Evolutionary conservation across 257 asterid genomes (phyloP), one percentile per base, ranked within the genome.

Genomic region (Cordia subcordata): DNA sequence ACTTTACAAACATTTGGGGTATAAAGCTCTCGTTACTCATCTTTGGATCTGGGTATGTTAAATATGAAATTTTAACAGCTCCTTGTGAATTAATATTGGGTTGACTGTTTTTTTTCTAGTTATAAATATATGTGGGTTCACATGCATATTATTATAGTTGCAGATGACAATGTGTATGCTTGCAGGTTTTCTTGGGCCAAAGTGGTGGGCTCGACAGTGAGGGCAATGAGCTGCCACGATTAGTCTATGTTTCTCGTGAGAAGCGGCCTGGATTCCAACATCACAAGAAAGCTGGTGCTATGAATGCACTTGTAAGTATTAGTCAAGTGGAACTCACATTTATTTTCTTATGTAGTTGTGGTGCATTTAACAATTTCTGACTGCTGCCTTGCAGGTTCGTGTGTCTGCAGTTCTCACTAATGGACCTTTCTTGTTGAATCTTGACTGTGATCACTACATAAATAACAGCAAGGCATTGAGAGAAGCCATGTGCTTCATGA

Each of bases 241-340:
- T 87, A 60, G 98, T 91, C 55, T 90, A 87, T 78, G 97, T 90
- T 71, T 90, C 97, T 78, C 97, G 97, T 90, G 97, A 90, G 81
- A 90, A 90, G 80, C 93, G 98, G 44, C 96, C 96, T 33, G 98
- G 98, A 16, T 90, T 87, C 79, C 94, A 87, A 75, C 96, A 87
- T 82, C 98, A 90, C 81, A 90, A 90, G 81, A 90, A 90, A 77
- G 98, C 98, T 35, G 98, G 98, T 75, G 98, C 98, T 49, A 90
- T 90, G 98, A 90, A 90, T 87, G 79, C 98, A 67, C 91, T 90
- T 70, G 96, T 90, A 76, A 85, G 95, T 82, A 58, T 37, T 3
- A 20, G 27, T 32, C 42, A 19, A 46, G 38, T 49, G 20, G 12
- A 53, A 18, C 10, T 21, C 14, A 40, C 17, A 20, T 14, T 51